Evolutionary conservation across 1,284 basidiomycete genomes (phyloP), one percentile per base, ranked within the genome.

Genomic region (Polyporus tsugae): DNA sequence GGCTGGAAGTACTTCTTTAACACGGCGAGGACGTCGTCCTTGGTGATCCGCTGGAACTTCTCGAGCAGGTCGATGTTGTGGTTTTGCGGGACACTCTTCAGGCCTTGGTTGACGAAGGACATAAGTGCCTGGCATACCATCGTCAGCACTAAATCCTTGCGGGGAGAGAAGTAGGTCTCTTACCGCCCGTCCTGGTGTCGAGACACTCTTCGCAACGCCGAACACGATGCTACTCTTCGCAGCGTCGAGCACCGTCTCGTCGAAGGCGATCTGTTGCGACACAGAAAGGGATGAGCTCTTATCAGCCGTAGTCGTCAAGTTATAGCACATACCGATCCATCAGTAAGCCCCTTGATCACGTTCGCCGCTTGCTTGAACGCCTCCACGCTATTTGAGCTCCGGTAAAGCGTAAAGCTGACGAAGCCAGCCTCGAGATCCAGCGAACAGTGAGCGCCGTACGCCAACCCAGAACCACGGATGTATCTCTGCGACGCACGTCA

Each of bases 221-320:
- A 91, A 99, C 10, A 97, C 95, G 74, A 98, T 91, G 64, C 90
- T 94, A 68, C 94, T 95, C 83, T 98, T 97, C 4, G 97, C 96
- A 0, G 95, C 93, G 75, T 99, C 97, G 22, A 99, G 82, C 10
- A 91, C 91, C 5, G 95, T 93, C 67, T 91, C 87, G 64, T 96
- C 94, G 13, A 99, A 83, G 60, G 88, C 86, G 74, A 95, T 89
- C 95, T 98, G 73, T 42, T 42, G 17, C 4, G n/a, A 7, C 11
- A 52, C 29, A 29, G 29, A 25, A 33, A 13, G 22, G 5, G 46
- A 11, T 62, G 6, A 59, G 29, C 10, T 33, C 17, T 17, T 33
- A 4, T 15, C 7, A 25, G 7, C 1, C 9, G 38, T 10, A 44
- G 11, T 15, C 10, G 19, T 60, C 39, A 17, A 25, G 13, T 10